Evolutionary conservation across 176 grass and related monocot genomes (phyloP).

Genomic region (Triticum monococcum): DNA sequence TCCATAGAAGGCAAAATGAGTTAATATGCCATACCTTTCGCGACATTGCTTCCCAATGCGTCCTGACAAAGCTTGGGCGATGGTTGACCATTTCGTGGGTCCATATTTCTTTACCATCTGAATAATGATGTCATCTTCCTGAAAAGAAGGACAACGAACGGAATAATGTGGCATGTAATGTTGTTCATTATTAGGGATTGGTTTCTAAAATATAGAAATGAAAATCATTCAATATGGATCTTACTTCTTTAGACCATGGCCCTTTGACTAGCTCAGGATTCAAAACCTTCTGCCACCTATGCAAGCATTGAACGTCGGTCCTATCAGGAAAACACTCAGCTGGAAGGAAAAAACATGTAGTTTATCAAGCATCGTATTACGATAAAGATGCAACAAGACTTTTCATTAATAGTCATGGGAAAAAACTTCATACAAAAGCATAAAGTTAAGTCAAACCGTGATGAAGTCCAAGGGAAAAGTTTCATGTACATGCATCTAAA

Average conservation of each 20-base stretch:
- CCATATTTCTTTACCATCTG: conserved; percentile 84
- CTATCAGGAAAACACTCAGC: conserved; percentile 85
- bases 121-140: conserved; percentile 91
- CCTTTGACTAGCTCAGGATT: conserved; percentile 91
- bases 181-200: conserved; percentile 7
- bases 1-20: no score
- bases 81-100: conserved; percentile 90
- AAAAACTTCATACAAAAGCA: background rate
- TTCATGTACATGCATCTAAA: background rate
- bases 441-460: conserved; percentile 1
- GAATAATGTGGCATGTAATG: conserved; percentile 20
- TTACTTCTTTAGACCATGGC: conserved; percentile 93
- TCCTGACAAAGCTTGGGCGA: conserved; percentile 85
- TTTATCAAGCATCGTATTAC: conserved; percentile 10
- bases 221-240: conserved; percentile 8
- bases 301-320: conserved; percentile 93
- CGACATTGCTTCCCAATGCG: conserved; percentile 95
- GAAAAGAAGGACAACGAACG: conserved; percentile 14
- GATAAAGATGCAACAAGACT: conserved; percentile 7
- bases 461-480: conserved; percentile 1
- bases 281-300: conserved; percentile 94
- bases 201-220: background rate
- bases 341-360: conserved; percentile 43
- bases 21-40: conserved; percentile 59
- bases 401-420: background rate